Evolutionary conservation across 176 grass and related monocot species (phyloP).

Genomic region (Phoenix dactylifera): DNA sequence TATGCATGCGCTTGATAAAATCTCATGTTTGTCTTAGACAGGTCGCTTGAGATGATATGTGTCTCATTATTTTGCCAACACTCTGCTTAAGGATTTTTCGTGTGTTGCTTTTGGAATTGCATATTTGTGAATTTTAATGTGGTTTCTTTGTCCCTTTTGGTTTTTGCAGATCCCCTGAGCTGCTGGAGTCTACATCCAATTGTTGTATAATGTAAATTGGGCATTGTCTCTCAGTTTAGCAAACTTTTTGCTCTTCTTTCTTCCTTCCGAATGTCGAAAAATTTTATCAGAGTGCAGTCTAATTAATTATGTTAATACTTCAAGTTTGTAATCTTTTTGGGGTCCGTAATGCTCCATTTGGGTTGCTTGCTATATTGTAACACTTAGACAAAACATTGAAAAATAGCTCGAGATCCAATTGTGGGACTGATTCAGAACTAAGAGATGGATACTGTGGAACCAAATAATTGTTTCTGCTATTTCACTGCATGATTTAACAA

Average conservation of each 20-base stretch:
- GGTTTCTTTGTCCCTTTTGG: neutral
- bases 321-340: neutral
- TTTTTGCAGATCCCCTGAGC: slow-evolving; percentile 60
- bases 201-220: slow-evolving; percentile 21
- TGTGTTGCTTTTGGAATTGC: neutral
- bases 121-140: neutral
- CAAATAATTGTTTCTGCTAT: too few relatives aligned
- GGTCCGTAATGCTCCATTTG: slow-evolving; percentile 1
- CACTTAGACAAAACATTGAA: too few relatives aligned
- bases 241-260: slow-evolving; percentile 1
- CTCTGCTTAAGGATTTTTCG: too few relatives aligned
- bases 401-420: too few relatives aligned
- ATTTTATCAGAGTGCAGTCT: neutral
- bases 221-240: neutral
- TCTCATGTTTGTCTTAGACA: too few relatives aligned
- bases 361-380: slow-evolving; percentile 3
- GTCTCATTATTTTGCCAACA: too few relatives aligned
- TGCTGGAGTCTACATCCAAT: slow-evolving; percentile 54
- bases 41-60: too few relatives aligned
- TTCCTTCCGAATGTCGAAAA: slow-evolving; percentile 10
- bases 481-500: too few relatives aligned
- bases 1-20: too few relatives aligned
- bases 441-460: too few relatives aligned
- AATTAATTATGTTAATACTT: neutral
- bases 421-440: too few relatives aligned